Evolutionary conservation across 768 basidiomycete species (phyloP).

Genomic region (Tulasnella calospora): DNA sequence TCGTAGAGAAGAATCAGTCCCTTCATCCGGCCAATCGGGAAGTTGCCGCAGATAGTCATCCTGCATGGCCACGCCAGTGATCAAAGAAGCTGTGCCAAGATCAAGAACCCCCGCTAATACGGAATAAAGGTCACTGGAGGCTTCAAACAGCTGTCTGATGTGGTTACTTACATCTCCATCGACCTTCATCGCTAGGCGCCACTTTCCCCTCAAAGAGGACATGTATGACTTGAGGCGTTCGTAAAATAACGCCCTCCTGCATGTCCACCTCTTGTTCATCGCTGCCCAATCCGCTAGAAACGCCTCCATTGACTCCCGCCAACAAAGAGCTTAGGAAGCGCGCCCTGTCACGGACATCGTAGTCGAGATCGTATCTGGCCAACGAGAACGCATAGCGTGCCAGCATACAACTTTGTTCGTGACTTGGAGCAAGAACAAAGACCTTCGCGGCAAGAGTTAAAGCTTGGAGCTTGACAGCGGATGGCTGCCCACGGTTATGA

Average conservation of each 20-base stretch:
- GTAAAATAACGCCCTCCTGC: constrained; percentile 66
- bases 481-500: constrained; percentile 40
- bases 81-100: constrained; percentile 63
- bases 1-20: constrained; percentile 71
- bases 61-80: constrained; percentile 53
- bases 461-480: constrained; percentile 73
- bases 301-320: constrained; percentile 42
- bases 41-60: constrained; percentile 46
- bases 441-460: constrained; percentile 85
- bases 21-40: constrained; percentile 85
- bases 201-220: constrained; percentile 77
- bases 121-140: constrained; percentile 1
- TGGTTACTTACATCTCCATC: constrained; percentile 36
- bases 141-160: neutral
- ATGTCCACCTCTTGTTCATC: constrained; percentile 44
- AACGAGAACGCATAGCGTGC: constrained; percentile 71
- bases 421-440: constrained; percentile 56
- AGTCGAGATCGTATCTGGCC: constrained; percentile 81
- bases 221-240: constrained; percentile 74
- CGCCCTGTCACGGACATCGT: constrained; percentile 86
- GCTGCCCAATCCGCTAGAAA: constrained; percentile 31
- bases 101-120: constrained; percentile 32
- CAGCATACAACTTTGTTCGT: constrained; percentile 43
- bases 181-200: constrained; percentile 43
- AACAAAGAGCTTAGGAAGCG: constrained; percentile 73